A percentile compares a stretch with the other conserved stretches of the same genome.
phyloP scores from a whole-genome alignment of 2,329 filamentous ascomycete genomes.

The Thielaviopsis euricoi region DNA sequence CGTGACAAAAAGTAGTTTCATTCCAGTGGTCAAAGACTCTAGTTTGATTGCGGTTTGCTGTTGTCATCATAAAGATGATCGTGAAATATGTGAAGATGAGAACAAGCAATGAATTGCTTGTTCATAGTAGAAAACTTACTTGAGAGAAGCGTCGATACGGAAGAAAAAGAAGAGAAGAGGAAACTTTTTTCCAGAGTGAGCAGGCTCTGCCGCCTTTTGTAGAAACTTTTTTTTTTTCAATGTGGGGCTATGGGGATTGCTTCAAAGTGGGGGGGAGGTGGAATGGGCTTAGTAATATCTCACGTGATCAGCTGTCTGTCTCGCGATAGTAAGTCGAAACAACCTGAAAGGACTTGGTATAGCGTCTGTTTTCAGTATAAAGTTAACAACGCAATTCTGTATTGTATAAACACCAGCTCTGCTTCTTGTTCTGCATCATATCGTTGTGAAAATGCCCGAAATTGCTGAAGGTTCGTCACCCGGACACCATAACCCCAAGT shows the following conservation, averaged over 20 bases:
- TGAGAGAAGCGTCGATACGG: conserved; percentile 10
- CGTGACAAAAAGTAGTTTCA: conserved; percentile 79
- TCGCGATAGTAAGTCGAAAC: background rate
- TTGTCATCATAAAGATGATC: conserved; percentile 51
- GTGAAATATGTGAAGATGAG: conserved; percentile 11
- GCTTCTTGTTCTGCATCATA: background rate
- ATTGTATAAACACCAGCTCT: no score
- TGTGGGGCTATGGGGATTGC: background rate
- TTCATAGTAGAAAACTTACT: conserved; percentile 17
- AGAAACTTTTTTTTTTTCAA: conserved; percentile 7
- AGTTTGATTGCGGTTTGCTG: conserved; percentile 82
- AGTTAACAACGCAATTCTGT: no score
- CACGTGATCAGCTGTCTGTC: conserved; percentile 17
- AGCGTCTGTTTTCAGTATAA: no score
- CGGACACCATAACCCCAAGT: background rate
- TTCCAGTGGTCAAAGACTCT: conserved; percentile 89
- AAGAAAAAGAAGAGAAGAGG: conserved; percentile 12
- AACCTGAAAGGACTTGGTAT: no score
- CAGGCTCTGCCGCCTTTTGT: conserved; percentile 1
- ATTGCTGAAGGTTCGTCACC: conserved; percentile 37
- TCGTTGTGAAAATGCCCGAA: conserved; percentile 35
- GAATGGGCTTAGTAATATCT: background rate
- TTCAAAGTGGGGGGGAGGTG: conserved; percentile 7
- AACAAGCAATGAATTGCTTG: conserved; percentile 8
- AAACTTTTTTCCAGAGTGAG: background rate